phyloP scores from a whole-genome alignment of 257 asterid genomes.

The Jaltomata sinuosa region DNA sequence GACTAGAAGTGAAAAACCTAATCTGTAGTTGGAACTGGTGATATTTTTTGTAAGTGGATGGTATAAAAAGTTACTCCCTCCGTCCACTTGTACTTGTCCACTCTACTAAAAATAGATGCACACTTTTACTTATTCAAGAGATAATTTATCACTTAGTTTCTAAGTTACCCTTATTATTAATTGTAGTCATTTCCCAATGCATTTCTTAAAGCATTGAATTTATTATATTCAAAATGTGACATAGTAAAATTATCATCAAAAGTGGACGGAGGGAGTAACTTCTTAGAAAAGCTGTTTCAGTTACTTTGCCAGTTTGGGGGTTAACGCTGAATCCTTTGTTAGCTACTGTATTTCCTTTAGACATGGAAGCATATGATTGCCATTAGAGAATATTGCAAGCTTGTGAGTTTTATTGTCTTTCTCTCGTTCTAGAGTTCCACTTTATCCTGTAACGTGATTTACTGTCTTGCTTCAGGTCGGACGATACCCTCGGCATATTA shows the following conservation, averaged over 20 bases:
- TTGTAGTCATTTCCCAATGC: no score
- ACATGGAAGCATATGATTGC: background rate
- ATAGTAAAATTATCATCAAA: no score
- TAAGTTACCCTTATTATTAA: no score
- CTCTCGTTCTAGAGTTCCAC: background rate
- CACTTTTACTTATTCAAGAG: no score
- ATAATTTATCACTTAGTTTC: no score
- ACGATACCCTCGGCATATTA: slow-evolving; percentile 65
- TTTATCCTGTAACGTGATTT: background rate
- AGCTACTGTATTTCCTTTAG: background rate
- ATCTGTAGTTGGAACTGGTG: background rate
- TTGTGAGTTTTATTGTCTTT: background rate
- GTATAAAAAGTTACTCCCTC: no score
- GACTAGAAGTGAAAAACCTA: background rate
- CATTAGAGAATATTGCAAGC: background rate
- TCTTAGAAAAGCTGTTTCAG: background rate
- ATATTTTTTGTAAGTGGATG: background rate
- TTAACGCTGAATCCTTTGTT: background rate
- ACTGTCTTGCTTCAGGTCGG: slow-evolving; percentile 48
- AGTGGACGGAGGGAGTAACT: no score
- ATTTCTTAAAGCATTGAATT: no score
- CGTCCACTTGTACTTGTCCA: no score
- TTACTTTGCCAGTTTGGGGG: background rate
- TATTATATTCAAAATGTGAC: no score
- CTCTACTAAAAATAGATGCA: no score